Conservation (phyloP, 1,284 basidiomycete species). For the Wallemia ichthyophaga region DNA sequence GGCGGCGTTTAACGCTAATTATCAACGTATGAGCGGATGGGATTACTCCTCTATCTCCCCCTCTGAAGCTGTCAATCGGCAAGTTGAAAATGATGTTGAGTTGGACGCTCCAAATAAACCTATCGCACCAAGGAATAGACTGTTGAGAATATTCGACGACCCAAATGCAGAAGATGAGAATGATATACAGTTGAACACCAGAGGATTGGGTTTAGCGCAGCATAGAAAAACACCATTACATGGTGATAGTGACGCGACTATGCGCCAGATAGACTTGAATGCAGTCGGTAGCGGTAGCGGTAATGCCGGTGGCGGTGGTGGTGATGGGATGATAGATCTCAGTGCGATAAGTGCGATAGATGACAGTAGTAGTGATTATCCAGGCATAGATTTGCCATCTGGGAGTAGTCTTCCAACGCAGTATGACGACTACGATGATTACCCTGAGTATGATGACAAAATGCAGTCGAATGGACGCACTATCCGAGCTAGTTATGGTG, state of each 20-base stretch:
- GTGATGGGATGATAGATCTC: neutral
- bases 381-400: neutral
- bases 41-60: neutral
- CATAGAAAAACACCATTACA: too few species aligned
- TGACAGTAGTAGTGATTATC: neutral
- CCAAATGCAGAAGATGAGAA: neutral
- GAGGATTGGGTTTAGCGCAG: too few species aligned
- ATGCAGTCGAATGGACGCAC: neutral
- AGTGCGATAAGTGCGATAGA: neutral
- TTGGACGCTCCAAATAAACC: neutral
- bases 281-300: too few species aligned
- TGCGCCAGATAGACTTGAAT: neutral
- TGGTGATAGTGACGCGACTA: neutral
- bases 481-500: neutral
- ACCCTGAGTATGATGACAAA: neutral
- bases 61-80: neutral
- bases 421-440: neutral
- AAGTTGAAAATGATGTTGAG: neutral
- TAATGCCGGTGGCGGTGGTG: neutral
- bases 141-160: neutral
- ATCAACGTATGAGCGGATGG: conserved; percentile 1
- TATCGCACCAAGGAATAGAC: neutral
- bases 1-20: neutral
- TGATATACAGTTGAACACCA: too few species aligned
- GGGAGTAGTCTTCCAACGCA: neutral